Conservation (phyloP, 495 filamentous ascomycete species). For the Thozetella sp. region DNA sequence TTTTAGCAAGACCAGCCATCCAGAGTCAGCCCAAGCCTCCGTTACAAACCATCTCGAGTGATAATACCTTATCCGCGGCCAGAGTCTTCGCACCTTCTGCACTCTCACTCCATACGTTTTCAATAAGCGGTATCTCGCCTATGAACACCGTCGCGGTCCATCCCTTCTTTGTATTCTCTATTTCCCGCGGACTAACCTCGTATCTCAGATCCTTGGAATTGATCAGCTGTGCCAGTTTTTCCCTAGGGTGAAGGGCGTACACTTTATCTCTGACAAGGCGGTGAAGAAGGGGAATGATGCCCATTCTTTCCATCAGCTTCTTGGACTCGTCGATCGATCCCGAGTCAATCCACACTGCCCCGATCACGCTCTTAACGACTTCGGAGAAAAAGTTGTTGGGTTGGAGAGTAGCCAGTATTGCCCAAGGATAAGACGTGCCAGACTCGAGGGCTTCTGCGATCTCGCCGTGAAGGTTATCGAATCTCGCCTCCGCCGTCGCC, state of each 20-base stretch:
- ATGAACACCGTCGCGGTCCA: neutral
- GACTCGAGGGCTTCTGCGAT: constrained; percentile 46
- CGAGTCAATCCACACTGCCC: constrained; percentile 73
- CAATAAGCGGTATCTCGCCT: neutral
- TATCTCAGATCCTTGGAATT: neutral
- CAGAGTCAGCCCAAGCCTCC: too few relatives aligned
- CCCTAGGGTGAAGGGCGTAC: constrained; percentile 63
- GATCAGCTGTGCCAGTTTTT: constrained; percentile 25
- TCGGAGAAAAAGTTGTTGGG: constrained; percentile 75
- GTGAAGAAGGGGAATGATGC: constrained; percentile 54
- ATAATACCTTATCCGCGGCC: neutral
- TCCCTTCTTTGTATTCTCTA: neutral
- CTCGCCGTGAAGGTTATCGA: constrained; percentile 35
- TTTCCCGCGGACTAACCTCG: neutral
- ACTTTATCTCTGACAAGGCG: constrained; percentile 54
- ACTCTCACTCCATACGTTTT: neutral
- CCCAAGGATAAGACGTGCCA: constrained; percentile 63
- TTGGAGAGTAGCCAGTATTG: constrained; percentile 52
- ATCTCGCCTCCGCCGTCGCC: constrained; percentile 33
- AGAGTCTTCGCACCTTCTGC: neutral
- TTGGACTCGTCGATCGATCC: constrained; percentile 53
- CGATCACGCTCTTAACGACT: constrained; percentile 70
- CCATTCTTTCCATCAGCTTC: constrained; percentile 57
- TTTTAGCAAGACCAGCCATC: too few relatives aligned
- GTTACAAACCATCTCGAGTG: neutral